Evolutionary conservation across 805 yeast genomes (phyloP), one percentile per base, ranked within the genome.

Genomic region (Ogataea methylovora): DNA sequence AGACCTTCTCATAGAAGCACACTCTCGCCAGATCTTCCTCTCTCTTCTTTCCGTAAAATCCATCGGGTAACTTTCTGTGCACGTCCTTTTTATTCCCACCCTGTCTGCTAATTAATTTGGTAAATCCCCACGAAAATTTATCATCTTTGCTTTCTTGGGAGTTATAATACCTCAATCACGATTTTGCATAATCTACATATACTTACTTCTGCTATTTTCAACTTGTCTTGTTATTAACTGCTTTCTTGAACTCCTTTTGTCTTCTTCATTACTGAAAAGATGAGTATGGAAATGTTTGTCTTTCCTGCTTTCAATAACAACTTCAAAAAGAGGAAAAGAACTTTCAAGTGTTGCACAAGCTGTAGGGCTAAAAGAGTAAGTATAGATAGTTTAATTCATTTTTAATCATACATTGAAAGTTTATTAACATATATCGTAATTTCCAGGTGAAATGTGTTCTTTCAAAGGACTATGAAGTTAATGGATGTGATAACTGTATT

Each of bases 221-320:
- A 21, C 10, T 21, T 8, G 10, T 21, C 10, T 8, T 21, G 10
- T 21, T 8, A 8, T 21, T 21, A 10, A 21, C 8, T 21, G 23
- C 23, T 21, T 8, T 10, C 23, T 21, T 4, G 4, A 5, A 25
- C 28, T 26, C 20, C 11, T n/a, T 15, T 26, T 26, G 3, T 26
- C 16, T 14, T 15, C 11, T 5, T 14, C 20, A 25, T 14, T 11
- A 8, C 4, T 13, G 14, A 25, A 13, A 25, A 15, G 8, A 10
- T 8, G 8, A 4, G n/a, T n/a, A 20, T 14, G n/a, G 21, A 6
- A 23, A 52, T 52, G 56, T 50, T 44, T 40, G 58, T 54, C 24
- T 54, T 54, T 32, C 60, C 60, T 1, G 60, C 60, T 2, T 54
- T 54, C 42, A 43, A 54, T 35, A 37, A 38, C 10, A 49, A 39